phyloP scores from a whole-genome alignment of 169 alveolate genomes.

The Plasmodium ovale region DNA sequence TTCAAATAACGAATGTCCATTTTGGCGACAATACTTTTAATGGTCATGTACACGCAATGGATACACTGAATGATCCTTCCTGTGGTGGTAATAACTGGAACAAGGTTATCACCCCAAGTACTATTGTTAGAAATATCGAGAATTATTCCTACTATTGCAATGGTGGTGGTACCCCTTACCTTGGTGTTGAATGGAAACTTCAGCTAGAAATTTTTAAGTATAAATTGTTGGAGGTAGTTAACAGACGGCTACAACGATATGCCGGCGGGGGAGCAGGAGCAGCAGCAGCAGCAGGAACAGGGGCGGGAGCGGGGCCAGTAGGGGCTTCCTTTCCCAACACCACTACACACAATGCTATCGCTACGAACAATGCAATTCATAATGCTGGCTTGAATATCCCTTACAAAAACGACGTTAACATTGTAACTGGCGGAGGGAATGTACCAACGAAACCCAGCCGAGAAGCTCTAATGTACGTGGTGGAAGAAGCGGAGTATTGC shows the following conservation, averaged over 20 bases:
- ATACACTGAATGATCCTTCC: background rate
- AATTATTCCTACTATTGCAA: slow-evolving; percentile 19
- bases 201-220: slow-evolving; percentile 43
- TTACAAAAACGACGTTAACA: background rate
- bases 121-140: background rate
- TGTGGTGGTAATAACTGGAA: background rate
- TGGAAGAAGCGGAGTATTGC: slow-evolving; percentile 34
- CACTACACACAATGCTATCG: background rate
- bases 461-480: slow-evolving; percentile 47
- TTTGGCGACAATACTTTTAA: background rate
- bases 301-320: too few relatives aligned
- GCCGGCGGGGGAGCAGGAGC: background rate
- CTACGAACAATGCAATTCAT: background rate
- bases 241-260: slow-evolving; percentile 14
- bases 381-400: background rate
- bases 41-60: background rate
- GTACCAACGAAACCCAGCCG: slow-evolving; percentile 48
- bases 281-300: background rate
- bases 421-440: too few relatives aligned
- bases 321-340: too few relatives aligned
- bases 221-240: slow-evolving; percentile 25
- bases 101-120: background rate
- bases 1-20: slow-evolving; percentile 4
- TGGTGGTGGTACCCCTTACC: background rate
- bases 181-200: slow-evolving; percentile 43